Conservation (phyloP, 768 basidiomycete genomes). For the Pleurotus salmoneostramineus region DNA sequence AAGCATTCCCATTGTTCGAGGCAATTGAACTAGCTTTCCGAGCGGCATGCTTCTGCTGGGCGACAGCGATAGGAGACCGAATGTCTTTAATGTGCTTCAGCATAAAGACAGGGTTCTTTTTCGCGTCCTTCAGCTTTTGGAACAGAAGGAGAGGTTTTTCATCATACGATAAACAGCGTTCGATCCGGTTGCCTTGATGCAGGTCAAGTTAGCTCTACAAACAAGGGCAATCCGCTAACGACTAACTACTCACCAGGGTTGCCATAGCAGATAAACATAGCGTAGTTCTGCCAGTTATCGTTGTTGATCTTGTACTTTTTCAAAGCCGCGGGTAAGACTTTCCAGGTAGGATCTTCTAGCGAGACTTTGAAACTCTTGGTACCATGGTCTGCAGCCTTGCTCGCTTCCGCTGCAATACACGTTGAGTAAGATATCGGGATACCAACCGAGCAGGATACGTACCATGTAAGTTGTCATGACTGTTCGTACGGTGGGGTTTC, state of each 20-base stretch:
- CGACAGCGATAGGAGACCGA: slow-evolving; percentile 93
- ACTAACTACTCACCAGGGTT: slow-evolving; percentile 60
- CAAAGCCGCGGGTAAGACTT: slow-evolving; percentile 94
- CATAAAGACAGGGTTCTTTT: slow-evolving; percentile 99
- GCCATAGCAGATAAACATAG: slow-evolving; percentile 99
- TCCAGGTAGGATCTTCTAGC: slow-evolving; percentile 97
- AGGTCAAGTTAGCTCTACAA: not conserved
- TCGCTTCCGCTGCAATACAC: not conserved
- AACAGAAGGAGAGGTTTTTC: slow-evolving; percentile 97
- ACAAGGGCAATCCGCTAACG: not conserved
- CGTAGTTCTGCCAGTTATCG: slow-evolving; percentile 98
- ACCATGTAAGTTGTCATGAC: slow-evolving; percentile 5
- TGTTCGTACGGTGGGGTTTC: slow-evolving; percentile 6
- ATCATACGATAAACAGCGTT: slow-evolving; percentile 95
- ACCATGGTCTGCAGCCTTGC: slow-evolving; percentile 29
- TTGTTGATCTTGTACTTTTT: slow-evolving; percentile 99
- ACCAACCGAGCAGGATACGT: not conserved
- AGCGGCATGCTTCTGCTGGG: slow-evolving; percentile 91
- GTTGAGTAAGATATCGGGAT: not conserved
- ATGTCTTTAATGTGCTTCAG: slow-evolving; percentile 96
- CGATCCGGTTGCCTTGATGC: slow-evolving; percentile 63
- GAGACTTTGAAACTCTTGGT: slow-evolving; percentile 97
- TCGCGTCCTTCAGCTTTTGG: slow-evolving; percentile 94
- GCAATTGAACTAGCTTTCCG: slow-evolving; percentile 69
- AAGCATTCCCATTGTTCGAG: slow-evolving; percentile 29